Evolutionary conservation across 225 moss, liverwort and hornwort genomes (phyloP), one percentile per base, ranked within the genome.

Genomic region (Straminergon stramineum): DNA sequence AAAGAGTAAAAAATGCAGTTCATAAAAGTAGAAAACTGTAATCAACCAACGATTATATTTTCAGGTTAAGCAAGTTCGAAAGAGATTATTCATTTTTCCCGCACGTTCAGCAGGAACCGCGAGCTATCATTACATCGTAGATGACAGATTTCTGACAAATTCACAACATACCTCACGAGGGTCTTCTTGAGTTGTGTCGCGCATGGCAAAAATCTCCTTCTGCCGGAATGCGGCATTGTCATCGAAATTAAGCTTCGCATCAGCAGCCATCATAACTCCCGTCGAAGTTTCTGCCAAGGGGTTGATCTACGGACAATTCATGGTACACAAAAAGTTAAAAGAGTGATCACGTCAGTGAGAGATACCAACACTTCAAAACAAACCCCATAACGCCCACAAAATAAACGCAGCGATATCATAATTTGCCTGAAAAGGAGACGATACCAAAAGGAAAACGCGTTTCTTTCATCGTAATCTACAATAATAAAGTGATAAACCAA

Each of bases 231-330:
- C 85, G 57, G 97, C 95, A 92, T 97, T 99, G 81, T 99, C 99
- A 91, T 99, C 99, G 91, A 99, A 99, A 89, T 99, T 99, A 75
- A 99, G 95, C 84, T 99, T 99, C 31, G 99, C 97, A 93, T 99
- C 97, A 56, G 99, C 99, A 90, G 96, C 96, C 88, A 97, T 93
- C 92, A 99, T 77, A 52, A 34, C 75, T 85, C 96, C 96, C 71
- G 92, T 91, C 64, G 92, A 70, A 19, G 99, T 99, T 89, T 99
- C 99, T 84, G 97, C 99, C 90, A 99, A 93, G 60, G 99, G 99
- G 81, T 99, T 99, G 68, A 97, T 96, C 97, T 97, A 93, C 86
- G 11, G 37, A 75, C 85, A 91, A 58, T 83, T 82, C 51, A 82
- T 62, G 53, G 58, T 52, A 61, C 18, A 73, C 28, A 81, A 74